phyloP scores from a whole-genome alignment of 768 basidiomycete species.

The Leccinum disarticulatum region DNA sequence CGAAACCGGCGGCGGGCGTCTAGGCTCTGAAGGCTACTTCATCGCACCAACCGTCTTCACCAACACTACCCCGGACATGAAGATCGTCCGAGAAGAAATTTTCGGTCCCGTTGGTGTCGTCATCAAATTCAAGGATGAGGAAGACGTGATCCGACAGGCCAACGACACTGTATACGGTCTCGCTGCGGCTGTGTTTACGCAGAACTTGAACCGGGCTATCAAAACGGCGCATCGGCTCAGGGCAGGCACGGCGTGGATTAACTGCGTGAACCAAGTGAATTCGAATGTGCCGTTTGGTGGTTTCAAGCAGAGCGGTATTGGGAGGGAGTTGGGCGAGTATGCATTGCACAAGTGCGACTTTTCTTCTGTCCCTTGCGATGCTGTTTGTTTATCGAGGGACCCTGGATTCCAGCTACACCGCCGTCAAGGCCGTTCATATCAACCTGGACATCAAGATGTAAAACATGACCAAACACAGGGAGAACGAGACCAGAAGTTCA shows the following conservation, averaged over 20 bases:
- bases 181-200: constrained; percentile 83
- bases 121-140: constrained; percentile 70
- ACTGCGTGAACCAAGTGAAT: constrained; percentile 31
- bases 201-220: constrained; percentile 73
- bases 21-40: constrained; percentile 65
- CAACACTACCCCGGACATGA: constrained; percentile 65
- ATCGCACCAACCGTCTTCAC: constrained; percentile 77
- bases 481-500: background rate
- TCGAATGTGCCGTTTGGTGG: constrained; percentile 75
- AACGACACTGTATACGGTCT: constrained; percentile 90
- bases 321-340: constrained; percentile 79
- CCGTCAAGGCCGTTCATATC: constrained; percentile 39
- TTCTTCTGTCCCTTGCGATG: background rate
- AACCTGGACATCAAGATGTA: constrained; percentile 40
- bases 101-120: constrained; percentile 81
- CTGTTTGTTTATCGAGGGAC: background rate
- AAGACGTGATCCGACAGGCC: constrained; percentile 67
- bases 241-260: constrained; percentile 79
- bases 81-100: constrained; percentile 73
- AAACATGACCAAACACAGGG: background rate
- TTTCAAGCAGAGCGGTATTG: constrained; percentile 81
- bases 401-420: constrained; percentile 17
- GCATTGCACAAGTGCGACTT: constrained; percentile 52
- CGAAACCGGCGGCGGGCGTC: constrained; percentile 59
- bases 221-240: constrained; percentile 70